A percentile compares a stretch with the other conserved stretches of the same genome.
Conservation (phyloP, 1,284 basidiomycete genomes). For the Nidula niveotomentosa region DNA sequence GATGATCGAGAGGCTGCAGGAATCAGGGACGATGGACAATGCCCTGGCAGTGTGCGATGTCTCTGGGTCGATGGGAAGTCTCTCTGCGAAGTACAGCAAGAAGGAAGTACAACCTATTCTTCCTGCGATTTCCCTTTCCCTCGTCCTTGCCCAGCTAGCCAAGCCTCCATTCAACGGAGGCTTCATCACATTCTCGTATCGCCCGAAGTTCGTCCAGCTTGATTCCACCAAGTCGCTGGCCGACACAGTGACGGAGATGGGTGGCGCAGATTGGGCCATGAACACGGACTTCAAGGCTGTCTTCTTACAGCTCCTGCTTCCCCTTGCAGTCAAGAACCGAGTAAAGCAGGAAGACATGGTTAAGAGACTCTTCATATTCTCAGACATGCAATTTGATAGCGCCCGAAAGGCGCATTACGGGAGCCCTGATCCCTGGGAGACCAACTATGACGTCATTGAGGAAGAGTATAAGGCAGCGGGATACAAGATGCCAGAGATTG, state of each 20-base stretch:
- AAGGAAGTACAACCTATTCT: conserved; percentile 43
- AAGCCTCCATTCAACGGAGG: conserved; percentile 60
- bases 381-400: conserved; percentile 75
- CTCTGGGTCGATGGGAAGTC: conserved; percentile 65
- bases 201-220: conserved; percentile 49
- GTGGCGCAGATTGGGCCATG: conserved; percentile 42
- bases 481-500: conserved; percentile 68
- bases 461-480: conserved; percentile 54
- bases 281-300: conserved; percentile 64
- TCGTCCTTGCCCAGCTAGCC: conserved; percentile 62
- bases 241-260: conserved; percentile 38
- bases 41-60: conserved; percentile 74
- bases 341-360: conserved; percentile 71
- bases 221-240: conserved; percentile 34
- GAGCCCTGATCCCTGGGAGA: conserved; percentile 40
- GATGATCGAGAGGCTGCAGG: conserved; percentile 50
- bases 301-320: conserved; percentile 58
- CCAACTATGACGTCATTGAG: conserved; percentile 58
- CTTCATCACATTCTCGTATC: conserved; percentile 66
- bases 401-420: conserved; percentile 2
- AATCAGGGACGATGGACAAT: conserved; percentile 56
- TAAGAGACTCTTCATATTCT: conserved; percentile 72
- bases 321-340: conserved; percentile 50
- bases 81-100: conserved; percentile 9
- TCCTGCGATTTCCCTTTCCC: conserved; percentile 62